These are phyloP conservation scores for Suillus weaverae DNA, from an alignment of 768 basidiomycete genomes.

Conservation along the genomic window DNA sequence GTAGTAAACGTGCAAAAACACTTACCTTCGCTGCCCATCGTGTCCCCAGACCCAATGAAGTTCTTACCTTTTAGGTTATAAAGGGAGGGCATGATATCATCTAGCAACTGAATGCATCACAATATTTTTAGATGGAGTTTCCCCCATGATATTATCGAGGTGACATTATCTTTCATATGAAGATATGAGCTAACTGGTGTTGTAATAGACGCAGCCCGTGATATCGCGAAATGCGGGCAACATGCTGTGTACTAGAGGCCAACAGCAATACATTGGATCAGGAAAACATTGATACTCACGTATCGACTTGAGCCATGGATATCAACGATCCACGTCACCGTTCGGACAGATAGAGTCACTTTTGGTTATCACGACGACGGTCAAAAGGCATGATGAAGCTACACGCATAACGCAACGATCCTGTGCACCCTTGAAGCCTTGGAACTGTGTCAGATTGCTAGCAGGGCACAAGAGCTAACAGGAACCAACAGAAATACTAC, in stretches of 20 bases:
- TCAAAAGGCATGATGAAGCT: neutral
- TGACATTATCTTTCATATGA: neutral
- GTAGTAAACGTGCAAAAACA: neutral
- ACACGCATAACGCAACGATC: neutral
- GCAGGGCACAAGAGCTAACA: no score
- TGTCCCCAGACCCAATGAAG: neutral
- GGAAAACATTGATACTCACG: neutral
- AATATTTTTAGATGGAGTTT: neutral
- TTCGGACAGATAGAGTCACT: neutral
- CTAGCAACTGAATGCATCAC: neutral
- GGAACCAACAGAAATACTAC: no score
- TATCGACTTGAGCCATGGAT: no score
- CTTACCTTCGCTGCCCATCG: neutral
- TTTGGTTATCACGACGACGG: neutral
- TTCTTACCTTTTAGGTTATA: neutral
- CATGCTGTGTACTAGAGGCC: neutral
- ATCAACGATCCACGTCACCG: neutral
- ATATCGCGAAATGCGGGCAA: neutral
- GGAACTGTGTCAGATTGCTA: no score
- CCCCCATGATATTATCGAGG: neutral
- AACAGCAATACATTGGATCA: neutral
- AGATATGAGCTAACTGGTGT: neutral
- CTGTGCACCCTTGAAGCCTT: no score
- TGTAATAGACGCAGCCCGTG: neutral
- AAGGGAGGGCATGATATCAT: neutral